phyloP scores from a whole-genome alignment of 2,329 filamentous ascomycete species.

The Drechslerella coelobrocha region DNA sequence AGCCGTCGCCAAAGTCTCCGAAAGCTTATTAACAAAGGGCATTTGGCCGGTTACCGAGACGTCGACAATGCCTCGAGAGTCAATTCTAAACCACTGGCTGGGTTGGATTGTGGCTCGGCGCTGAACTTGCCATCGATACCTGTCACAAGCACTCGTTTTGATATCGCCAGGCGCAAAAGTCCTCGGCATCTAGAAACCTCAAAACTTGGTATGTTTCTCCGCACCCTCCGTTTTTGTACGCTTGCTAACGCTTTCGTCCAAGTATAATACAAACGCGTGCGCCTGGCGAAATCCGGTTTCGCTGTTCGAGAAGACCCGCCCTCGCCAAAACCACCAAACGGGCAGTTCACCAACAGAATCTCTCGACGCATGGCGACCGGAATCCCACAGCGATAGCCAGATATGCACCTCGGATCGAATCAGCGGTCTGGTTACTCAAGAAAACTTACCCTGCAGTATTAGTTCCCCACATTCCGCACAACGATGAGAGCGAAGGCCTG shows the following conservation, averaged over 20 bases:
- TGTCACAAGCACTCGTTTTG: too few relatives aligned
- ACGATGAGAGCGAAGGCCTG: slow-evolving; percentile 30
- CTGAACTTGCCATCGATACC: too few relatives aligned
- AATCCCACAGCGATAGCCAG: background rate
- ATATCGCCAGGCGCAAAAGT: background rate
- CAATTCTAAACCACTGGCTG: background rate
- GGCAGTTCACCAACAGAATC: slow-evolving; percentile 8
- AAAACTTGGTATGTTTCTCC: background rate
- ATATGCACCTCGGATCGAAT: slow-evolving; percentile 5
- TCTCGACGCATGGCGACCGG: background rate
- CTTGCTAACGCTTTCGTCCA: slow-evolving; percentile 2
- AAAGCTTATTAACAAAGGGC: too few relatives aligned
- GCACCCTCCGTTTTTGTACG: slow-evolving; percentile 11
- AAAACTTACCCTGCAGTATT: background rate
- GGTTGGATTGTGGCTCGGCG: too few relatives aligned
- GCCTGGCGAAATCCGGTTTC: slow-evolving; percentile 25
- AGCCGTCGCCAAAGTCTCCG: background rate
- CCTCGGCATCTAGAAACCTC: background rate
- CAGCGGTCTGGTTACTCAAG: background rate
- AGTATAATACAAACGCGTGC: slow-evolving; percentile 9
- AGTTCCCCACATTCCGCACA: background rate
- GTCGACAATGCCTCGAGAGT: too few relatives aligned
- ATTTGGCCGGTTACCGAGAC: too few relatives aligned
- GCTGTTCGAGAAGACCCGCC: slow-evolving; percentile 17
- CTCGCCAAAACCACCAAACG: slow-evolving; percentile 1